A percentile compares a stretch with the other conserved stretches of the same genome.
Evolutionary conservation across 164 flowering plant species (phyloP).

Genomic region (Magnolia kwangsiensis): DNA sequence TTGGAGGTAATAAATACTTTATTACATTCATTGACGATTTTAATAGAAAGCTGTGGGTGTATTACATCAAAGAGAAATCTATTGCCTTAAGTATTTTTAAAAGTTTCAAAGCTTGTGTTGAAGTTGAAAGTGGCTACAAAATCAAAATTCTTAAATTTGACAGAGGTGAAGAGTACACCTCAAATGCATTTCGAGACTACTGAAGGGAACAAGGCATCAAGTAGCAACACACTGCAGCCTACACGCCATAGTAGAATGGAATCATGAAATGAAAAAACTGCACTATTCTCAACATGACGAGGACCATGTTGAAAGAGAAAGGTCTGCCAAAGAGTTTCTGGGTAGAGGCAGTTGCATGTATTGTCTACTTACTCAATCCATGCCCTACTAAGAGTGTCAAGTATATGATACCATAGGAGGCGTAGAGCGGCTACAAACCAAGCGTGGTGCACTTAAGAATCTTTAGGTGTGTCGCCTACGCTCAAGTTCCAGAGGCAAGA

Average conservation of each 20-base stretch:
- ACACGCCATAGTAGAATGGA: neutral
- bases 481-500: no score
- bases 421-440: neutral
- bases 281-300: neutral
- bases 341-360: neutral
- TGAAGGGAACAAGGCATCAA: neutral
- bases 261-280: neutral
- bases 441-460: neutral
- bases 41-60: neutral
- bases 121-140: neutral
- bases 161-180: neutral
- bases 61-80: neutral
- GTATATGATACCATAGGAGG: neutral
- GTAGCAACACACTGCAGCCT: neutral
- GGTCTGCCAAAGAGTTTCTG: neutral
- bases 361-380: neutral
- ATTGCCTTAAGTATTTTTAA: neutral
- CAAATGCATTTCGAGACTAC: neutral
- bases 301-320: neutral
- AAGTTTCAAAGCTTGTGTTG: neutral
- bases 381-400: neutral
- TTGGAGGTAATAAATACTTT: neutral
- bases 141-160: neutral
- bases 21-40: neutral
- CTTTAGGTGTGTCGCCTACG: neutral